Conservation (phyloP, 371 early-diverging fungal species). For the Rhizomucor miehei region DNA sequence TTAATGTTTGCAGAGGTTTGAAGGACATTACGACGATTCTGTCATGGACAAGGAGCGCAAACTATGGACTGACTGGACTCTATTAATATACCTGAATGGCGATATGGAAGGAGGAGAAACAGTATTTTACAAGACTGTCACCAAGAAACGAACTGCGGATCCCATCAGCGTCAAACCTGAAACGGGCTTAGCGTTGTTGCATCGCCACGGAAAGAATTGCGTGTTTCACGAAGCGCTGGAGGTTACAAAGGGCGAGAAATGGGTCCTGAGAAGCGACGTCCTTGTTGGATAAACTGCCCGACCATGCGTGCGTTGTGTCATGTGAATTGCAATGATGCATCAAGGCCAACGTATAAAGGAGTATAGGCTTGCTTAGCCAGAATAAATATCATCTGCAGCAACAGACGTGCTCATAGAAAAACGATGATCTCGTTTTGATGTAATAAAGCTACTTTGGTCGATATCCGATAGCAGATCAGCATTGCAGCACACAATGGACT, state of each 20-base stretch:
- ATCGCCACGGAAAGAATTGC: constrained; percentile 75
- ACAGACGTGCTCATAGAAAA: no score
- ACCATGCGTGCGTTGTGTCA: neutral
- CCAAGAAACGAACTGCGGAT: constrained; percentile 13
- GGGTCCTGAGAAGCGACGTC: constrained; percentile 73
- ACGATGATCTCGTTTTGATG: no score
- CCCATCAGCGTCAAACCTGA: constrained; percentile 56
- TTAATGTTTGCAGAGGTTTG: constrained; percentile 53
- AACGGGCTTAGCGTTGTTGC: constrained; percentile 66
- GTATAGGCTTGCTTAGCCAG: no score
- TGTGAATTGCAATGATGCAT: no score
- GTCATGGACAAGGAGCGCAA: constrained; percentile 44
- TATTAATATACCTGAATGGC: constrained; percentile 66
- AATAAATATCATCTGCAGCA: no score
- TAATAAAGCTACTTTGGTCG: no score
- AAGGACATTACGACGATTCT: constrained; percentile 75
- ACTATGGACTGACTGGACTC: constrained; percentile 60
- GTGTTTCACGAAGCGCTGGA: constrained; percentile 72
- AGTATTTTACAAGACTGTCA: constrained; percentile 56
- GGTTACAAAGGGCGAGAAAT: constrained; percentile 66
- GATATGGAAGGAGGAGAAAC: constrained; percentile 68
- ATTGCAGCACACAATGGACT: no score
- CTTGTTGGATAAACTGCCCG: constrained; percentile 15
- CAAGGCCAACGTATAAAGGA: no score
- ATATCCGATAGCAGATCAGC: no score